Base-by-base conservation (phyloP, 1,139 yeast species). In the Zygoascus meyerae region DNA sequence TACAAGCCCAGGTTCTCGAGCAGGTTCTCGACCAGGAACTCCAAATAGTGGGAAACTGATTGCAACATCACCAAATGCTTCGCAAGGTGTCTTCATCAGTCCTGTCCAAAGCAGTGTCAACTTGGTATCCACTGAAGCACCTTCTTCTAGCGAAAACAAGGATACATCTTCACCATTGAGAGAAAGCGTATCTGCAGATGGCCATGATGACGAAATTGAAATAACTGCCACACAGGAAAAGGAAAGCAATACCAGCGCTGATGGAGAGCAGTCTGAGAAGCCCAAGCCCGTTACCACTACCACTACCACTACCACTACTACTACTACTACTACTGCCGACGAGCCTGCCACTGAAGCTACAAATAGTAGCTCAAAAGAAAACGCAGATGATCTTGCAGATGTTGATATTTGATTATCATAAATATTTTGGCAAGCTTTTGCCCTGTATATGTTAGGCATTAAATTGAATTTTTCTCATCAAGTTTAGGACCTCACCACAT, bases 401-500 rank as follows among this genome's bases (percentile, higher is more conserved):
- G 45, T 42, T 11, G 45, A 36, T 35, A 42, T 42, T 31, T 40
- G 34, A 31, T 16, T 17, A 30, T 12, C 11, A 28, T 35, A 35
- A 35, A 18, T 38, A 30, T 26, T 38, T 14, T 31, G 34, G 15
- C 15, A 31, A n/a, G 8, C 8, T 31, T 5, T 31, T 9, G 11
- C 33, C 29, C 33, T 30, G 32, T 38, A 38, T 28, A 29, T 15
- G 41, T 17, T 30, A 28, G 15, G 41, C 34, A 38, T 38, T 28
- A 26, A 26, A 30, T 29, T 17, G 30, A 40, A 40, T n/a, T 29
- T 29, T 8, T 28, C 7, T 29, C 18, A n/a, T 8, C 14, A 31
- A 5, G 33, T 8, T 31, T 5, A 31, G 9, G 9, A 31, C 5
- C 5, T 66, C 67, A 90, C 97, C 97, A 92, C 60, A 90, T 87